Conservation (phyloP, 345 rosid species). For the Pugionium dolabratum region DNA sequence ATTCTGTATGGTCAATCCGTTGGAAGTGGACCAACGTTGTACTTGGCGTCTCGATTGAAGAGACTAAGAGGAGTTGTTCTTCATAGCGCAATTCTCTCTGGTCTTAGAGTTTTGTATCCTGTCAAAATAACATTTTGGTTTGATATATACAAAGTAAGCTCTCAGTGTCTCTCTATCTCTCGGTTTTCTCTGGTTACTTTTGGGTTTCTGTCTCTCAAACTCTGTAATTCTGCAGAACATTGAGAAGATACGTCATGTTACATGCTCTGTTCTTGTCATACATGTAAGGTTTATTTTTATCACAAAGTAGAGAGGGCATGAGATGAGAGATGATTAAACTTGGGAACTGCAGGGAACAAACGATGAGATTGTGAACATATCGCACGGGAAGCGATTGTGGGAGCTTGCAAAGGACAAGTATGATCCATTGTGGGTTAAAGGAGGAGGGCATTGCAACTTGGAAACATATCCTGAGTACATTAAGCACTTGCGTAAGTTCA, state of each 20-base stretch:
- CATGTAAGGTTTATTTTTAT: slow-evolving; percentile 54
- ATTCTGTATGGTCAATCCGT: slow-evolving; percentile 88
- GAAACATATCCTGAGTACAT: slow-evolving; percentile 88
- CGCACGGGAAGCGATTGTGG: slow-evolving; percentile 81
- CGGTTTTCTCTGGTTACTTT: background rate
- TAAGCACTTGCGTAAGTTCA: slow-evolving; percentile 70
- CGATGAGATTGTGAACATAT: slow-evolving; percentile 84
- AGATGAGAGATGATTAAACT: background rate
- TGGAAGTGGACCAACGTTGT: slow-evolving; percentile 91
- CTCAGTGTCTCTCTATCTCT: background rate
- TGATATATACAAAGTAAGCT: slow-evolving; percentile 72
- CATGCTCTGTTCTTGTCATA: slow-evolving; percentile 74
- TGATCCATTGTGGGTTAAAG: slow-evolving; percentile 82
- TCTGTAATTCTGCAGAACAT: slow-evolving; percentile 58
- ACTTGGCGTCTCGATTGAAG: slow-evolving; percentile 64
- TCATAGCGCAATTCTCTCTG: slow-evolving; percentile 92
- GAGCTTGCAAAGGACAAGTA: slow-evolving; percentile 75
- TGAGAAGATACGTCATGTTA: slow-evolving; percentile 75
- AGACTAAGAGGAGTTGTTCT: slow-evolving; percentile 73
- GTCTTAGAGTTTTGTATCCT: slow-evolving; percentile 81
- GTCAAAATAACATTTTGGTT: slow-evolving; percentile 92
- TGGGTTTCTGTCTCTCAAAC: slow-evolving; percentile 17
- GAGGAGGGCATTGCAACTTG: slow-evolving; percentile 94
- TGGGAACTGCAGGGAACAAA: slow-evolving; percentile 38
- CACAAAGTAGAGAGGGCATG: background rate